These are phyloP conservation scores for Ascoidea asiatica DNA, from an alignment of 805 yeast species.

Conservation along the genomic window DNA sequence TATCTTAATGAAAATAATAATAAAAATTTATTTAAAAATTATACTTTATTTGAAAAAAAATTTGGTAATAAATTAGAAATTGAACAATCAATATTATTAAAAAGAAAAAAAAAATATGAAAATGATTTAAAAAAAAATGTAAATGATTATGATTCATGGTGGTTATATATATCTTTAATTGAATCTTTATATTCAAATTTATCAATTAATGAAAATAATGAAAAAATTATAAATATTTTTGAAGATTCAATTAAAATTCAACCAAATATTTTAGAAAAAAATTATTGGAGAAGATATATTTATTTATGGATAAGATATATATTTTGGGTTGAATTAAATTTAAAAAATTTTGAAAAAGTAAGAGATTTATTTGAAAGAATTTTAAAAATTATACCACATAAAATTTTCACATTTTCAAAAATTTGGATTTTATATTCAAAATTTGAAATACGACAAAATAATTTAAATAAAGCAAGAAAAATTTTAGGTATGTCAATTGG, in stretches of 20 bases:
- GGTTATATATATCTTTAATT: conserved; percentile 48
- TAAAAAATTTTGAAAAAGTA: conserved; percentile 29
- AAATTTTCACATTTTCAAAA: conserved; percentile 50
- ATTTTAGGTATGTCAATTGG: conserved; percentile 67
- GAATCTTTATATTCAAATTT: conserved; percentile 20
- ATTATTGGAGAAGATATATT: conserved; percentile 56
- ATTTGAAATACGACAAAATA: conserved; percentile 55
- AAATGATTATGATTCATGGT: conserved; percentile 68
- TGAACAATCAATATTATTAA: conserved; percentile 35
- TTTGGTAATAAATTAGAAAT: conserved; percentile 43
- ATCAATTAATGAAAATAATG: conserved; percentile 11
- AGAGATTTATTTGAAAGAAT: conserved; percentile 37
- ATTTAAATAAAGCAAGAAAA: conserved; percentile 43
- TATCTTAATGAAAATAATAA: conserved; percentile 25
- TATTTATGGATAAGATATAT: conserved; percentile 60
- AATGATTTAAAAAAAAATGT: conserved; percentile 31
- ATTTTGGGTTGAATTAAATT: conserved; percentile 40
- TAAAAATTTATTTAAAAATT: conserved; percentile 24
- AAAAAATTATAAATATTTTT: conserved; percentile 21
- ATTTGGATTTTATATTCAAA: conserved; percentile 62
- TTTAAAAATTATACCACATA: conserved; percentile 40
- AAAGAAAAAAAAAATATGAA: conserved; percentile 46
- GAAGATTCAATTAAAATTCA: conserved; percentile 27
- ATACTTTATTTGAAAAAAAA: conserved; percentile 50
- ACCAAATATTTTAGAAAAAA: conserved; percentile 25